Evolutionary conservation across 1,284 basidiomycete genomes (phyloP), one percentile per base, ranked within the genome.

Genomic region (Moniliophthora roreri): DNA sequence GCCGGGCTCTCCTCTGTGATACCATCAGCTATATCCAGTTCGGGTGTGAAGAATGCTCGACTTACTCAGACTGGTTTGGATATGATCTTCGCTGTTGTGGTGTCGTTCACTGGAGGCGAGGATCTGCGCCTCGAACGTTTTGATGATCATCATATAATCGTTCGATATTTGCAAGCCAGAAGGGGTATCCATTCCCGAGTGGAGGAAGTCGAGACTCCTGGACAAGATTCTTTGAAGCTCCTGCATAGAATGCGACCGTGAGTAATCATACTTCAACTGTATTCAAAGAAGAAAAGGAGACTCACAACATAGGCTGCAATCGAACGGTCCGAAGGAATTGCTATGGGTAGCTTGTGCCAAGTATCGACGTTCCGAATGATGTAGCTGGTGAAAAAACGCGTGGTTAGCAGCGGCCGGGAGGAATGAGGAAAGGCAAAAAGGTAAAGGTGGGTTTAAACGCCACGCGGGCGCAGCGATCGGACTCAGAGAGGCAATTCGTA

Each of bases 201-300:
- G 96, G 44, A 98, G 76, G 55, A 95, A 83, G 67, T 98, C 95
- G 32, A 98, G 79, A 62, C 91, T 90, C 40, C 95, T 81, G 39
- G 92, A 93, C 57, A 95, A 77, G 56, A 94, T 89, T 54, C 91
- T 87, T 76, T 95, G 93, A 35, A 95, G 70, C 60, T 91, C 90
- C 89, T 91, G 60, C 37, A 47, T 48, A 53, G 15, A n/a, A n/a
- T n/a, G 23, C 46, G 15, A 44, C n/a, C 16, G 11, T 39, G 9
- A 39, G n/a, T 34, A 32, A 52, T 35, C 34, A 42, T 48, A 47
- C 36, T 40, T 38, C 18, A 20, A 50, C 51, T n/a, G n/a, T n/a
- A n/a, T n/a, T n/a, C n/a, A n/a, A 40, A 35, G 42, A 42, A 52
- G 56, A 26, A 28, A 45, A 45, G 39, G 51, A 42, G 11, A 77